Evolutionary conservation across 2,329 filamentous ascomycete species (phyloP).

Genomic region (Rutstroemia sydowiana): DNA sequence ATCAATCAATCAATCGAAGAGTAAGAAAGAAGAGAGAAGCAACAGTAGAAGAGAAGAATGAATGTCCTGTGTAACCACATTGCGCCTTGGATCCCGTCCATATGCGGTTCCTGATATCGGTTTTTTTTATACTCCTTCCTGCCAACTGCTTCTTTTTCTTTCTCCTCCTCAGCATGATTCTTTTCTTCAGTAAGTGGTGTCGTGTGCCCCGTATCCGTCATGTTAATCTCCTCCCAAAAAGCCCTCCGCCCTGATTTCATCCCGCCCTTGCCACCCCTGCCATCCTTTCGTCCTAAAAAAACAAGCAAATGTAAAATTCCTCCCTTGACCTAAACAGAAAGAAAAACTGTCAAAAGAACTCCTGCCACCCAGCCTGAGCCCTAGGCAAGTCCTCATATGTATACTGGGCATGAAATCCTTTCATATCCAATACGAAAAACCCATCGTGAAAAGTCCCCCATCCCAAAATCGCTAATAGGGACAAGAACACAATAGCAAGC

Average conservation of each 20-base stretch:
- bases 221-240: neutral
- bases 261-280: neutral
- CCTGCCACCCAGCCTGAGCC: slow-evolving; percentile 6
- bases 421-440: slow-evolving; percentile 8
- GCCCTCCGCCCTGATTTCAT: neutral
- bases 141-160: neutral
- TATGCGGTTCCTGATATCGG: slow-evolving; percentile 2
- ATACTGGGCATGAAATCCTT: slow-evolving; percentile 8
- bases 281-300: slow-evolving; percentile 5
- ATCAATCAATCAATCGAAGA: neutral
- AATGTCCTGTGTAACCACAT: slow-evolving; percentile 7
- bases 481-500: slow-evolving; percentile 14
- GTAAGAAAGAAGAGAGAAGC: neutral
- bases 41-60: slow-evolving; percentile 3
- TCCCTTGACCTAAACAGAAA: neutral
- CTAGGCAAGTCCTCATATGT: slow-evolving; percentile 4
- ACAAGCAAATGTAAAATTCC: slow-evolving; percentile 7
- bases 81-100: slow-evolving; percentile 1
- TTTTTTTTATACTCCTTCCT: neutral
- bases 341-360: slow-evolving; percentile 5
- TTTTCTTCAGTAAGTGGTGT: too few species aligned
- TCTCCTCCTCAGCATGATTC: neutral
- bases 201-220: neutral
- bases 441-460: neutral
- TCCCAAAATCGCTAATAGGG: slow-evolving; percentile 17